Percentiles rank a stretch among this genome's conserved stretches.
Conservation (phyloP, 176 grass and related monocot species). For the Carex parvula region DNA sequence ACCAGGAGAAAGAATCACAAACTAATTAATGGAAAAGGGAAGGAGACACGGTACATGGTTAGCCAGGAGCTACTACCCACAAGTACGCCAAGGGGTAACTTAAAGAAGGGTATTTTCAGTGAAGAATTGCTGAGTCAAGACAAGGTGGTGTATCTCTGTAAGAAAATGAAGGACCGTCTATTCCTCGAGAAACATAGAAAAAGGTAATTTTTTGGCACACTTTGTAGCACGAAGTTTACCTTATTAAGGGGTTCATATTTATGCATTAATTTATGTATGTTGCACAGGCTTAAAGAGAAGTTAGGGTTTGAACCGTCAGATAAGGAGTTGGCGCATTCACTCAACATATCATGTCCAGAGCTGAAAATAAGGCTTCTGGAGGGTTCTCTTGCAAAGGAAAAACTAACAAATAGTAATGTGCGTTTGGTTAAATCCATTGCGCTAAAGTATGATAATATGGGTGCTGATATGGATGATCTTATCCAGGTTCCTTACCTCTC, state of each 20-base stretch:
- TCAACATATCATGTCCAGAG: slow-evolving; percentile 56
- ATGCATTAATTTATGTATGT: not conserved
- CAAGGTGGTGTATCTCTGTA: slow-evolving; percentile 82
- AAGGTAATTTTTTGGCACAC: slow-evolving; percentile 43
- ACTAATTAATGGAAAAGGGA: slow-evolving; percentile 23
- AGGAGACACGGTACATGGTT: slow-evolving; percentile 33
- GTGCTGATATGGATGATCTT: slow-evolving; percentile 80
- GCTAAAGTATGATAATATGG: slow-evolving; percentile 87
- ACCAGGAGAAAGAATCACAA: slow-evolving; percentile 32
- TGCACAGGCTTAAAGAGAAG: slow-evolving; percentile 72
- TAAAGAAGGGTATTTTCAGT: slow-evolving; percentile 57
- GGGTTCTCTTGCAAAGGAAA: slow-evolving; percentile 73
- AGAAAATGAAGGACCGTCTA: slow-evolving; percentile 89
- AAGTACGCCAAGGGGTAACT: slow-evolving; percentile 53
- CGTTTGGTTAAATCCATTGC: slow-evolving; percentile 96
- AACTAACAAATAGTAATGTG: slow-evolving; percentile 89
- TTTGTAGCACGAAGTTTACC: not conserved
- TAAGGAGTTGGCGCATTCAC: slow-evolving; percentile 51
- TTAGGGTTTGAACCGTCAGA: slow-evolving; percentile 73
- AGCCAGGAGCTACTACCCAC: slow-evolving; percentile 71
- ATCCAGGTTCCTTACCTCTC: slow-evolving; percentile 57
- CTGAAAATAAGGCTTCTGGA: slow-evolving; percentile 59
- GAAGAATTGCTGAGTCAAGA: slow-evolving; percentile 81
- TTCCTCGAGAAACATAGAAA: slow-evolving; percentile 59
- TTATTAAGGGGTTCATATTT: not conserved